Base-by-base conservation (phyloP, 495 filamentous ascomycete genomes). In the Cudoniella acicularis region DNA sequence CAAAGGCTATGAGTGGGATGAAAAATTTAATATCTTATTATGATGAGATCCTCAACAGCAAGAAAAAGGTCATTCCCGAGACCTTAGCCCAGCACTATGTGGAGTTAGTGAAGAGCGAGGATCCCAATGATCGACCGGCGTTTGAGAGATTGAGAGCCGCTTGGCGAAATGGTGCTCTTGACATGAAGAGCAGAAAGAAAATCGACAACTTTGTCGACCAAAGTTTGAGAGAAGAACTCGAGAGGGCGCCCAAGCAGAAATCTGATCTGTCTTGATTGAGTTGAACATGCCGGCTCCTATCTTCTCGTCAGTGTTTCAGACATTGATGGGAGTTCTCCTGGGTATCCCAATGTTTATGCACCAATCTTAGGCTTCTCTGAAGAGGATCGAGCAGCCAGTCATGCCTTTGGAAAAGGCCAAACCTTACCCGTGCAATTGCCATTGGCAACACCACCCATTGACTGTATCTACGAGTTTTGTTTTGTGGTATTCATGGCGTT, bases 11-110 rank as follows among this genome's bases (percentile, higher is more conserved):
- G 54, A 70, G 70, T 61, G 85, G 85, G 25, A 73, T 84, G 65
- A 73, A 72, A 41, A 76, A 77, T 63, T 72, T 87, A 46, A 70
- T 86, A 66, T 72, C 77, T 25, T 88, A 80, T 70, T 87, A 87
- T 67, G 78, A 77, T 57, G 70, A 77, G 65, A 73, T 79, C 56
- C 70, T 87, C 24, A 72, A 70, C 27, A 74, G 75, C 67, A 72
- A 75, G 62, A 74, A 69, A 52, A 65, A 64, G 36, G 56, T 67
- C 17, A 77, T 86, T 26, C 71, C 78, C 30, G 74, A 79, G 22
- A 64, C 73, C 47, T 75, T 88, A 43, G 76, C 81, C 21, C 62
- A 58, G 9, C 80, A 87, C 64, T 79, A 84, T 60, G 71, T 83
- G 17, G 67, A 75, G 11, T 63, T 87, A 20, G 82, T 81, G 24